Evolutionary conservation across 345 rosid species (phyloP).

Genomic region (Atalantia buxifolia): DNA sequence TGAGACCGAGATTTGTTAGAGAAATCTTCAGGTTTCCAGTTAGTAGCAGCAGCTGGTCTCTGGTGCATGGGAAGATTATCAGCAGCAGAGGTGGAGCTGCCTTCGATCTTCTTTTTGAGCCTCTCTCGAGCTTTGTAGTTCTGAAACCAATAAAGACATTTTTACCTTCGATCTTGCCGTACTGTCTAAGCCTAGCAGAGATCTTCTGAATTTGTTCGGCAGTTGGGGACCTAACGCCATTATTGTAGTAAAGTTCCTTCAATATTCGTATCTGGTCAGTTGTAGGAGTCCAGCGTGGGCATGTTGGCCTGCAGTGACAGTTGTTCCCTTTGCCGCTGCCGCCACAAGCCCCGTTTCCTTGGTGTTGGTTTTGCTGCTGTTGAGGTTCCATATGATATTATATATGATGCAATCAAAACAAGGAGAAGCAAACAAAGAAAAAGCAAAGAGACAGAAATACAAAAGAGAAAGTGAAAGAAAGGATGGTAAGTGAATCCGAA

Average conservation of each 20-base stretch:
- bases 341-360: slow-evolving; percentile 37
- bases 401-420: slow-evolving; percentile 19
- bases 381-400: slow-evolving; percentile 48
- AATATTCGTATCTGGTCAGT: slow-evolving; percentile 79
- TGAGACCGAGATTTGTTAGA: slow-evolving; percentile 26
- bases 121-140: slow-evolving; percentile 99
- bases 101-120: slow-evolving; percentile 77
- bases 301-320: slow-evolving; percentile 78
- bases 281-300: slow-evolving; percentile 97
- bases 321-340: slow-evolving; percentile 44
- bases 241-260: slow-evolving; percentile 90
- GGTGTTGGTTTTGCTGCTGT: slow-evolving; percentile 42
- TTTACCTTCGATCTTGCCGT: slow-evolving; percentile 95
- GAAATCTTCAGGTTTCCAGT: slow-evolving; percentile 34
- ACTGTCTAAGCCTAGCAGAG: slow-evolving; percentile 73
- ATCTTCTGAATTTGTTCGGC: slow-evolving; percentile 95
- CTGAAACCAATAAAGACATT: slow-evolving; percentile 98
- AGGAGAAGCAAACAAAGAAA: slow-evolving; percentile 22
- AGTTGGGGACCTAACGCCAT: slow-evolving; percentile 82
- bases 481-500: slow-evolving; percentile 9
- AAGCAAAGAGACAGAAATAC: slow-evolving; percentile 7
- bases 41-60: slow-evolving; percentile 22
- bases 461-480: neutral
- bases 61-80: slow-evolving; percentile 33
- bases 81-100: slow-evolving; percentile 19